Conservation (phyloP, 441 rosid genomes). For the Rhodomyrtus psidioides region DNA sequence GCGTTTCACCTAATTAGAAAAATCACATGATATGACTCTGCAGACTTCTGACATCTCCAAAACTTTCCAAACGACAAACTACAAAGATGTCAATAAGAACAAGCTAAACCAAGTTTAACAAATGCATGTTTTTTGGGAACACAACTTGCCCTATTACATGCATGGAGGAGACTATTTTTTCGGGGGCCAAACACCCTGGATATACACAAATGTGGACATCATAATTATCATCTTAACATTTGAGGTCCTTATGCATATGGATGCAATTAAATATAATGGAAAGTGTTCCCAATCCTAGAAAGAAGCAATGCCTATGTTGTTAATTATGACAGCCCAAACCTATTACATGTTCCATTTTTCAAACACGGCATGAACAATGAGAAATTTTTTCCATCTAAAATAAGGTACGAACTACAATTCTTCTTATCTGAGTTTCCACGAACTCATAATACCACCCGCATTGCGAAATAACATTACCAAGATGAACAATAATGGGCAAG, state of each 20-base stretch:
- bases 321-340: background rate
- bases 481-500: background rate
- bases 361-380: background rate
- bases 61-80: background rate
- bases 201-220: background rate
- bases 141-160: background rate
- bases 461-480: background rate
- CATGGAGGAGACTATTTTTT: background rate
- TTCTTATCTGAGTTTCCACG: background rate
- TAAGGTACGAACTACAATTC: background rate
- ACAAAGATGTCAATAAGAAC: background rate
- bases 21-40: conserved; percentile 1
- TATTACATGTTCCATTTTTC: background rate
- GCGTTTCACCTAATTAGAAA: conserved; percentile 66
- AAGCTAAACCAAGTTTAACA: background rate
- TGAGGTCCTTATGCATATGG: background rate
- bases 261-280: background rate
- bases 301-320: background rate
- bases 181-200: background rate
- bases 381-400: background rate
- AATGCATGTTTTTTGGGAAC: background rate
- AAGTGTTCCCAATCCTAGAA: background rate
- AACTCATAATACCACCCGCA: background rate
- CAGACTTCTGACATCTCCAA: background rate
- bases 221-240: background rate